These are phyloP conservation scores for Beauveria pseudobassiana DNA, from an alignment of 2,329 filamentous ascomycete species.

Conservation along the genomic window DNA sequence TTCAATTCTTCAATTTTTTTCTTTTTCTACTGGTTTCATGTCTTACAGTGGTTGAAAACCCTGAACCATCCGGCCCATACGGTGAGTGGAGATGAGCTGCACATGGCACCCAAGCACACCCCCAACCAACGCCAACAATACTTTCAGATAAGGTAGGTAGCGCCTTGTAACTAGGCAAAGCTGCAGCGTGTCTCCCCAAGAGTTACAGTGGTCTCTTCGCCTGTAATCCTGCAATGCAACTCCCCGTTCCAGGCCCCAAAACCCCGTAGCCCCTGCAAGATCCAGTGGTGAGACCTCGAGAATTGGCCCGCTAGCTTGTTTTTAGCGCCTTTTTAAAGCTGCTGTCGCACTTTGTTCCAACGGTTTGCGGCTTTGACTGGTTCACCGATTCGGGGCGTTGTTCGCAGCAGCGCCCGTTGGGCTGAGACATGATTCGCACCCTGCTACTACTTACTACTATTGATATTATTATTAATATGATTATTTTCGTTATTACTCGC, in stretches of 20 bases:
- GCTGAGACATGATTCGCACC: constrained; percentile 5
- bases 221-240: not conserved
- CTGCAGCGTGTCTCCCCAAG: not conserved
- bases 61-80: not conserved
- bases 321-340: not conserved
- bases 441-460: not conserved
- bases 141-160: not conserved
- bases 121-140: no score
- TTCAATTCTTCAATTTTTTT: no score
- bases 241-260: not conserved
- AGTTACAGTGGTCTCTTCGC: not conserved
- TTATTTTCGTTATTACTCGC: not conserved
- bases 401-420: not conserved
- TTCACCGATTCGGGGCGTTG: not conserved
- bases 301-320: not conserved
- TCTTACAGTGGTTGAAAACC: not conserved
- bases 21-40: not conserved
- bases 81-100: not conserved
- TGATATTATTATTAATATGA: no score
- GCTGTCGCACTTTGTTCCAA: not conserved
- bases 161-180: not conserved
- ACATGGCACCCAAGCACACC: not conserved
- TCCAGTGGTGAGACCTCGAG: not conserved
- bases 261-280: not conserved
- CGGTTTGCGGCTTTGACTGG: no score